A percentile compares a stretch with the other conserved stretches of the same genome.
Evolutionary conservation across 2,329 filamentous ascomycete species (phyloP).

Genomic region (Hymenoscyphus fructigenus): DNA sequence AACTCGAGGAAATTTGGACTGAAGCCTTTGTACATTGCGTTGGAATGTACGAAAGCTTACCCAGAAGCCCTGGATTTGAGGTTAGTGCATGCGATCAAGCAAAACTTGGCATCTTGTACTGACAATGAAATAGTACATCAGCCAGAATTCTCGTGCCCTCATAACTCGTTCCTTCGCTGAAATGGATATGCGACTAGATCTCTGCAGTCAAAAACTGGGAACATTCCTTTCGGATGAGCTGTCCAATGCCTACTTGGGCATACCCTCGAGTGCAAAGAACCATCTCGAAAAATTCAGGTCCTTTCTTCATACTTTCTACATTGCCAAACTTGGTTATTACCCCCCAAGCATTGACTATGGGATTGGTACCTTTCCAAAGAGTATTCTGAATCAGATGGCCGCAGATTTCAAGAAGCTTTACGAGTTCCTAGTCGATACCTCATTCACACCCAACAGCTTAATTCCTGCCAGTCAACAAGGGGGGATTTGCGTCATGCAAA

Average conservation of each 20-base stretch:
- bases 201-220: slow-evolving; percentile 58
- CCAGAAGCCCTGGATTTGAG: slow-evolving; percentile 57
- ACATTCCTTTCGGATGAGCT: slow-evolving; percentile 72
- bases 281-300: slow-evolving; percentile 73
- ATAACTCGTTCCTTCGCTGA: slow-evolving; percentile 62
- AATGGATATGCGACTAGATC: slow-evolving; percentile 61
- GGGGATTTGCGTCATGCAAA: slow-evolving; percentile 69
- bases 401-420: slow-evolving; percentile 71
- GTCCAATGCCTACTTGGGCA: slow-evolving; percentile 62
- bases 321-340: slow-evolving; percentile 68
- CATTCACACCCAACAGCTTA: slow-evolving; percentile 45
- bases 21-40: slow-evolving; percentile 76
- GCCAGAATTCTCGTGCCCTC: slow-evolving; percentile 58
- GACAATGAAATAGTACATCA: slow-evolving; percentile 43
- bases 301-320: slow-evolving; percentile 66
- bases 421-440: slow-evolving; percentile 66
- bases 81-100: slow-evolving; percentile 42
- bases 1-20: slow-evolving; percentile 64
- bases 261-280: slow-evolving; percentile 57
- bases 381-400: slow-evolving; percentile 60
- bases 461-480: slow-evolving; percentile 57
- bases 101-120: background rate
- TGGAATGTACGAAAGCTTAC: slow-evolving; percentile 68
- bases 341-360: slow-evolving; percentile 54
- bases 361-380: slow-evolving; percentile 53